These are phyloP conservation scores for Lipomyces spencermartinsiae DNA, from an alignment of 805 yeast genomes.

Conservation along the genomic window DNA sequence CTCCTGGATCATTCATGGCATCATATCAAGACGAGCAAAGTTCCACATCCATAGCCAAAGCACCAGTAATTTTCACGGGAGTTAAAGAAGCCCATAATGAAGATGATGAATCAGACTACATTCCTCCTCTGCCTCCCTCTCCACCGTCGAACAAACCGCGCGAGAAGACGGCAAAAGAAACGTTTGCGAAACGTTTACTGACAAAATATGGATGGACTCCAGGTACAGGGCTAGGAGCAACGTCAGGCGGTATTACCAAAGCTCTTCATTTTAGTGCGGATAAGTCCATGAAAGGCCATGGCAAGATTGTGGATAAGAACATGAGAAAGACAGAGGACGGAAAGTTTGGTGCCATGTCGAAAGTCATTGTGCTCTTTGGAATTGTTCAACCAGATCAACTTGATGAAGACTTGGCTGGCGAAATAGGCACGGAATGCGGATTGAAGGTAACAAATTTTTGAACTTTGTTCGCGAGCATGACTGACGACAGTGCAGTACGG, in stretches of 20 bases:
- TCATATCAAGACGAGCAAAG: background rate
- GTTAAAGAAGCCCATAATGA: background rate
- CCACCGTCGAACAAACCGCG: background rate
- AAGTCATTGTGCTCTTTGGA: conserved; percentile 20
- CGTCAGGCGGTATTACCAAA: conserved; percentile 29
- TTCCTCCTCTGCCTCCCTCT: background rate
- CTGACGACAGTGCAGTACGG: conserved; percentile 31
- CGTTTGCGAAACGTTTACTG: conserved; percentile 35
- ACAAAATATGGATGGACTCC: conserved; percentile 39
- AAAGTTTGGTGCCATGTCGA: conserved; percentile 31
- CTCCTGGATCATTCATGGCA: background rate
- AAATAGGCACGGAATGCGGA: conserved; percentile 36
- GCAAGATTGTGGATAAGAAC: conserved; percentile 43
- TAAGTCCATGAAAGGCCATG: conserved; percentile 35
- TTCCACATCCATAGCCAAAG: conserved; percentile 5
- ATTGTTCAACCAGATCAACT: conserved; percentile 25
- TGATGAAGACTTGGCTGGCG: conserved; percentile 34
- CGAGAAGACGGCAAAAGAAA: conserved; percentile 19
- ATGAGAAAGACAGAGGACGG: conserved; percentile 12
- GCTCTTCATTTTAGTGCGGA: conserved; percentile 36
- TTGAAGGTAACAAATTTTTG: conserved; percentile 19
- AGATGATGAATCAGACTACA: conserved; percentile 2
- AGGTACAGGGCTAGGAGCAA: conserved; percentile 37
- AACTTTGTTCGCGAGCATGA: background rate
- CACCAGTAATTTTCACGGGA: conserved; percentile 1